Percentiles rank a stretch among this genome's conserved stretches.
Evolutionary conservation across 208 protist species (phyloP).

Genomic region (Kentomonas sorsogonicus): DNA sequence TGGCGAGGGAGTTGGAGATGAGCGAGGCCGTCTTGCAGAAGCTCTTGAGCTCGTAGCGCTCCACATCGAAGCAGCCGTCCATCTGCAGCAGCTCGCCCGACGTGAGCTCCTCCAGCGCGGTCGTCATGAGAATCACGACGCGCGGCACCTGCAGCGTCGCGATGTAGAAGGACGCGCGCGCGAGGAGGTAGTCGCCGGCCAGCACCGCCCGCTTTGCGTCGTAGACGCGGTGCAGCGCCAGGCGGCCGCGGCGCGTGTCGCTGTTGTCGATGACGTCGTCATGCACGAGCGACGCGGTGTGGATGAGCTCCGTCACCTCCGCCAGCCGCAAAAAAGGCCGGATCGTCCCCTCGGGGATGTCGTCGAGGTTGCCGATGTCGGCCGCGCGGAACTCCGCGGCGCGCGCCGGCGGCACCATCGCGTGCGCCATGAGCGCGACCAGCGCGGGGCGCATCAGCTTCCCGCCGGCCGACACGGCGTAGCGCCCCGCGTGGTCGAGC

Average conservation of each 20-base stretch:
- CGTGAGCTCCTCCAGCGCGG: conserved; percentile 88
- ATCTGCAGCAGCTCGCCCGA: conserved; percentile 94
- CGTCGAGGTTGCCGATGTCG: conserved; percentile 48
- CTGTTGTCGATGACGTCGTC: conserved; percentile 95
- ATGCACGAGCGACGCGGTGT: conserved; percentile 94
- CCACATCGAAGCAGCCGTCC: conserved; percentile 75
- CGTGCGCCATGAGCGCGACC: conserved; percentile 74
- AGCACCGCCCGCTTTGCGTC: conserved; percentile 88
- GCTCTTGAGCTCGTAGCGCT: conserved; percentile 85
- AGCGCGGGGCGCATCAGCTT: conserved; percentile 82
- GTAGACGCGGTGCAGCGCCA: conserved; percentile 75
- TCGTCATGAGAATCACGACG: conserved; percentile 90
- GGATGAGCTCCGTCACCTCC: conserved; percentile 95
- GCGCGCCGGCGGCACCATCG: conserved; percentile 45
- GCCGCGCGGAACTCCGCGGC: conserved; percentile 30
- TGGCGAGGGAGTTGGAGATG: conserved; percentile 89
- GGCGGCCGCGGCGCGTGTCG: conserved; percentile 84
- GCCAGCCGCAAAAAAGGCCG: conserved; percentile 79
- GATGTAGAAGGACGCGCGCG: conserved; percentile 85
- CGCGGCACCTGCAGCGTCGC: conserved; percentile 79
- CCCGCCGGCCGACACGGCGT: conserved; percentile 49
- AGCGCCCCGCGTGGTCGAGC: conserved; percentile 73
- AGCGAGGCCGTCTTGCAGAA: conserved; percentile 94
- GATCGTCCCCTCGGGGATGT: conserved; percentile 51
- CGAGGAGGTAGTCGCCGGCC: conserved; percentile 92